Base-by-base conservation (phyloP, 1,284 basidiomycete species). In the Mycosarcoma maydis region DNA sequence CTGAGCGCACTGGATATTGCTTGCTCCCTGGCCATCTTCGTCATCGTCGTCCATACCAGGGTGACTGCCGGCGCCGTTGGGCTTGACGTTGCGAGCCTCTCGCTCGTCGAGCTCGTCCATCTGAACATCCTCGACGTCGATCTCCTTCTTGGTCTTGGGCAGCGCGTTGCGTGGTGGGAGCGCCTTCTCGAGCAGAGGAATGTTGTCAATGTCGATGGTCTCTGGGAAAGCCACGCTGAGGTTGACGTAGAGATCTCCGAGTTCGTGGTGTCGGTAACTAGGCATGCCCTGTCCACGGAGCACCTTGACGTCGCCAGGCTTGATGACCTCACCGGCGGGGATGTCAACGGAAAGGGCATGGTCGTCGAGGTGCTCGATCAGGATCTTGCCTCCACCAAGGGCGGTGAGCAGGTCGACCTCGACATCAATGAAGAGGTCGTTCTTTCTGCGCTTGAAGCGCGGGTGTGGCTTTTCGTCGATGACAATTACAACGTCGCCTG, bases 221-320 rank as follows among this genome's bases (percentile, higher is more conserved):
- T 94, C 91, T 55, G 96, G 96, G 89, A 98, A 99, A 64, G 86
- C 87, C 80, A 99, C 91, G 73, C 86, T 87, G 75, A 98, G 85
- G 79, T 90, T 91, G 84, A 98, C 87, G 82, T 90, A 94, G 69
- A 99, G 86, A 83, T 98, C 94, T 38, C 96, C 96, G 44, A 90
- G 87, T 82, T 98, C 94, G 84, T 98, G 96, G 84, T 98, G 94
- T 72, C 96, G 89, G 83, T 91, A 91, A 58, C 95, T 97, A 33
- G 95, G 96, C 96, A 99, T 98, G 72, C 96, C 96, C 84, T 98
- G 94, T 8, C 90, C 91, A 47, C 88, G 87, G 72, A 99, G 90
- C 66, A 95, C 90, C 85, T 98, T 98, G 81, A 94, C 82, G 83
- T 73, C 78, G 92, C 95, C 92, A 71, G 95, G 90, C 85, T 96